Evolutionary conservation across 345 rosid genomes (phyloP), one percentile per base, ranked within the genome.

Genomic region (Corymbia maculata): DNA sequence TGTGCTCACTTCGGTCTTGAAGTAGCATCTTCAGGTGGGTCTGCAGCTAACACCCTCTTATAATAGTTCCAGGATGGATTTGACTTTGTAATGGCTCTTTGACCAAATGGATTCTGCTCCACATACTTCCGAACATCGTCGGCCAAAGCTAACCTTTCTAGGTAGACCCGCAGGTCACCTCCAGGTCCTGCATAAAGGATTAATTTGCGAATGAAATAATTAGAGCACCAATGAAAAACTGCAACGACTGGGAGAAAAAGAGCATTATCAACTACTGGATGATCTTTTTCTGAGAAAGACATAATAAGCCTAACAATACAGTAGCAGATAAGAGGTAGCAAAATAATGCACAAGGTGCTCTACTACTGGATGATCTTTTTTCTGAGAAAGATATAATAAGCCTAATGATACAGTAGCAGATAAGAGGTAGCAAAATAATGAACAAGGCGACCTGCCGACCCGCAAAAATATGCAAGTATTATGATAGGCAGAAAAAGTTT

Each of bases 91-190:
- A 97, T 95, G 13, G 96, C 92, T 57, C 88, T 87, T 91, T 98
- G 97, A 86, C 99, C 99, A 86, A 94, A 94, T 80, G 98, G 98
- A 91, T 98, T 94, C 89, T 93, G 90, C 30, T 89, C 90, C 59
- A 97, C 94, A 88, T 89, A 97, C 87, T 94, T 92, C 85, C 89
- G 97, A 90, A 97, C 96, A 70, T 94, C 91, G 22, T 90, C 92
- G 0, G 95, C 95, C 88, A 85, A 90, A 9, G 94, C 94, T 93
- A 98, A 87, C 57, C 89, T 89, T 92, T 95, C 96, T 51, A 98
- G 92, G 89, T 97, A 97, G 26, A 90, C 88, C 59, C 94, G 95
- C 70, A 98, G 94, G 86, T 97, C 96, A 85, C 99, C 99, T 61
- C 94, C 93, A 82, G 93, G 94, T 85, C 98, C 99, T 97, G 94